A percentile compares a stretch with the other conserved stretches of the same genome.
Evolutionary conservation across 495 filamentous ascomycete genomes (phyloP).

Genomic region (Tuber aestivum): DNA sequence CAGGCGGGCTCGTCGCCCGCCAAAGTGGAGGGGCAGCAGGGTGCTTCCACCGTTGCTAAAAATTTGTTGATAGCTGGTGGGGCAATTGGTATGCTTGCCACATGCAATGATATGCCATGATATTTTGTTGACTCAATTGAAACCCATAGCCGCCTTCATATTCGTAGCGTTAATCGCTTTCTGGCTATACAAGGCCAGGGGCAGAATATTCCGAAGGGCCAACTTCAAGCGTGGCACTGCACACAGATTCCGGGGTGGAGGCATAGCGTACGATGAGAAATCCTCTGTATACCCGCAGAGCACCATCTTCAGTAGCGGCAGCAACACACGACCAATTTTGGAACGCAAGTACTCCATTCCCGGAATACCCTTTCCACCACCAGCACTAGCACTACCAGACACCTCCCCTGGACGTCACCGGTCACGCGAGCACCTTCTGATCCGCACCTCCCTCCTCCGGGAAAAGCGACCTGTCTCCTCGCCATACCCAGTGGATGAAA

Average conservation of each 20-base stretch:
- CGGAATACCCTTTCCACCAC: conserved; percentile 28
- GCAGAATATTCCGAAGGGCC: conserved; percentile 12
- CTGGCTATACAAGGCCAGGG: conserved; percentile 16
- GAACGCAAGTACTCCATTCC: conserved; percentile 2
- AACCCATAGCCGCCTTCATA: conserved; percentile 14
- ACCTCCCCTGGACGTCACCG: neutral
- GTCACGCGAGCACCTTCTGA: neutral
- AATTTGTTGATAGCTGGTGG: conserved; percentile 27
- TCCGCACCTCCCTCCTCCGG: conserved; percentile 21
- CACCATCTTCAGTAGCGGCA: conserved; percentile 15
- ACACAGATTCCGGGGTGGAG: neutral
- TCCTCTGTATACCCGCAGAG: conserved; percentile 13
- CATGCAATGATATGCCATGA: neutral
- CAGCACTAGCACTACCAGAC: conserved; percentile 10
- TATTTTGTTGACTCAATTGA: neutral
- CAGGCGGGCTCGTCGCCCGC: neutral
- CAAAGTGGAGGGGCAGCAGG: neutral
- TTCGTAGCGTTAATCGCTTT: conserved; percentile 22
- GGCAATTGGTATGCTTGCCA: conserved; percentile 12
- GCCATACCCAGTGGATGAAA: neutral
- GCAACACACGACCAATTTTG: neutral
- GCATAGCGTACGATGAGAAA: neutral
- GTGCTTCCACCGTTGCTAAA: conserved; percentile 6
- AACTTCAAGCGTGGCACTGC: neutral
- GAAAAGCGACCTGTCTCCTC: conserved; percentile 1